Conservation (phyloP, 441 rosid species). For the Adansonia grandidieri region DNA sequence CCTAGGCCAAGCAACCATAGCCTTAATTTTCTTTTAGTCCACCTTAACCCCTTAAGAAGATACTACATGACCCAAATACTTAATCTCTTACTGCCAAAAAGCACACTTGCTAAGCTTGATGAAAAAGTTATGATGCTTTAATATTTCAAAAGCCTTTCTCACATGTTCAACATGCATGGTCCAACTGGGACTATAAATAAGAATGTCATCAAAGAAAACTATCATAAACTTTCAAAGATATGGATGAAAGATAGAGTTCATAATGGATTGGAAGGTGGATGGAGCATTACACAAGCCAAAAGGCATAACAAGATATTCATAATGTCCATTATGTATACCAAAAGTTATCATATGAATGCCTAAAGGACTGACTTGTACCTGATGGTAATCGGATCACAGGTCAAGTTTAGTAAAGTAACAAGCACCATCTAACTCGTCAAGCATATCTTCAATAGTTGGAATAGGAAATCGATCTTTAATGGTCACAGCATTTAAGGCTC, state of each 20-base stretch:
- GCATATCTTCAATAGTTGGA: too few species aligned
- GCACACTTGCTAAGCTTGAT: neutral
- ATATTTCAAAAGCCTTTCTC: neutral
- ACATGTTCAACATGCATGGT: neutral
- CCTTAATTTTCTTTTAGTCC: neutral
- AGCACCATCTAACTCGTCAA: too few species aligned
- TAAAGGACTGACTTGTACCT: too few species aligned
- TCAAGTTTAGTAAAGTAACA: too few species aligned
- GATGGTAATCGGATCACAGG: too few species aligned
- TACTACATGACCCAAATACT: neutral
- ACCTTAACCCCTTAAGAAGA: neutral
- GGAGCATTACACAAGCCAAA: too few species aligned
- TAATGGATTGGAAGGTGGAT: too few species aligned
- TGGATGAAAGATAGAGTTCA: neutral
- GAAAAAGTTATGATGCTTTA: neutral
- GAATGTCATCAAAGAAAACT: neutral
- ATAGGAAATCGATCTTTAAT: too few species aligned
- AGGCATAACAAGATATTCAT: too few species aligned
- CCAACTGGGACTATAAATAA: neutral
- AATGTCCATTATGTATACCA: too few species aligned
- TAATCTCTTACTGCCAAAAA: neutral
- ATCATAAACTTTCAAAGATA: neutral
- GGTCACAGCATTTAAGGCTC: too few species aligned
- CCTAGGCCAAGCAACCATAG: neutral
- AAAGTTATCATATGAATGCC: too few species aligned